A percentile compares a stretch with the other conserved stretches of the same genome.
phyloP scores from a whole-genome alignment of 2,329 filamentous ascomycete genomes.

The Neofusicoccum umdonicola region DNA sequence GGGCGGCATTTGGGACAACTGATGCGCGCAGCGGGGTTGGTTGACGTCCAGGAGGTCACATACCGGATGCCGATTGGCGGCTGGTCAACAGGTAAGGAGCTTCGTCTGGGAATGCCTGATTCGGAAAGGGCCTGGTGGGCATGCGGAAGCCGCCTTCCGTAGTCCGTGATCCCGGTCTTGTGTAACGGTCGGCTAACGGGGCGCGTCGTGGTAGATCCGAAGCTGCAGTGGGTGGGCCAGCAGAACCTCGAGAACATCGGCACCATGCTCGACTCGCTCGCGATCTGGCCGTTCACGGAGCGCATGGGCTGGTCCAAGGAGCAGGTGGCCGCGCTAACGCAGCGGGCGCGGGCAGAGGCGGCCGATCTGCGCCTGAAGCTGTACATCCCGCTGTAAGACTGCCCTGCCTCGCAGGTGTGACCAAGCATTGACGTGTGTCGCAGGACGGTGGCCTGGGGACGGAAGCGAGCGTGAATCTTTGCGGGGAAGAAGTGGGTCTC shows the following conservation, averaged over 20 bases:
- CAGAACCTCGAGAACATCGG: constrained; percentile 30
- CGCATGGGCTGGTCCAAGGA: constrained; percentile 31
- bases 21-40: constrained; percentile 31
- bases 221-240: constrained; percentile 29
- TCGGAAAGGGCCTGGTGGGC: neutral
- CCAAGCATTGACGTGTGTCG: neutral
- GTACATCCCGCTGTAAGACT: constrained; percentile 37
- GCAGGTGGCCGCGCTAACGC: constrained; percentile 30
- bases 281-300: constrained; percentile 37
- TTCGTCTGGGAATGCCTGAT: neutral
- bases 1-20: constrained; percentile 30
- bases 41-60: constrained; percentile 29
- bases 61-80: constrained; percentile 37
- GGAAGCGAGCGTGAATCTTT: constrained; percentile 23
- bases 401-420: neutral
- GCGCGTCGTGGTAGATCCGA: constrained; percentile 27
- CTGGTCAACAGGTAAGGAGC: constrained; percentile 34
- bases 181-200: constrained; percentile 7
- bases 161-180: neutral
- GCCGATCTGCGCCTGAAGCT: constrained; percentile 30
- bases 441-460: constrained; percentile 30
- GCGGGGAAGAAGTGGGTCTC: constrained; percentile 15
- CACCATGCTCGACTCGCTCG: constrained; percentile 36
- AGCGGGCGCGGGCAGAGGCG: constrained; percentile 30
- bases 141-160: neutral